Conservation (phyloP, 2,329 filamentous ascomycete species). For the Alternaria triticimaculans region DNA sequence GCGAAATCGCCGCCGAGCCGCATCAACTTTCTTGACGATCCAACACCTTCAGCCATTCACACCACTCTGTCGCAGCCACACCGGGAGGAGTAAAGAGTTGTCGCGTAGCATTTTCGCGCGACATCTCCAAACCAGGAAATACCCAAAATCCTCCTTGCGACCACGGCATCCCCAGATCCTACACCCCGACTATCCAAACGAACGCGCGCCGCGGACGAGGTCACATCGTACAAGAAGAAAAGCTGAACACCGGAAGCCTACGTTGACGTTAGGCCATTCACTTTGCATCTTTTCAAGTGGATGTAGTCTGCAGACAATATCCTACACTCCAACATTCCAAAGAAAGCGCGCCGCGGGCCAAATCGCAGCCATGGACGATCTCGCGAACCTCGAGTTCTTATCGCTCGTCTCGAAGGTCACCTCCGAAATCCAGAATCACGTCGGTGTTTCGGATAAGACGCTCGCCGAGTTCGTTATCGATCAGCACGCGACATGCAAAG, state of each 20-base stretch:
- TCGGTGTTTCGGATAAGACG: constrained; percentile 91
- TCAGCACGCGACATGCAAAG: constrained; percentile 78
- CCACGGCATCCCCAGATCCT: neutral
- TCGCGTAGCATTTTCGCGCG: neutral
- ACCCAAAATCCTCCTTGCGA: neutral
- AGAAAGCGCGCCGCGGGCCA: constrained; percentile 2
- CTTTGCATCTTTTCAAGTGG: neutral
- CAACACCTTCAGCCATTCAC: neutral
- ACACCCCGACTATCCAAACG: constrained; percentile 1
- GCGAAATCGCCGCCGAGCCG: constrained; percentile 18
- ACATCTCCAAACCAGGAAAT: neutral
- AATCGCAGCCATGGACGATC: constrained; percentile 74
- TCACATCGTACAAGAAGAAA: neutral
- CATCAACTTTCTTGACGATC: constrained; percentile 17
- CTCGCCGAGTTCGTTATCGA: constrained; percentile 96
- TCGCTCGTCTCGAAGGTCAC: constrained; percentile 95
- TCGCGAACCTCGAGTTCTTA: constrained; percentile 88
- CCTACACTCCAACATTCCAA: neutral
- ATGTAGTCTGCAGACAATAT: neutral
- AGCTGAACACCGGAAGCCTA: neutral
- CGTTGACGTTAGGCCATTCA: neutral
- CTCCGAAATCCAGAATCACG: constrained; percentile 90
- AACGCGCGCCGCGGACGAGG: constrained; percentile 1
- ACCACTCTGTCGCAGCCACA: neutral
- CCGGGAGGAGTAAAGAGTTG: neutral